Base-by-base conservation (phyloP, 768 basidiomycete species). In the Asterophora parasitica region DNA sequence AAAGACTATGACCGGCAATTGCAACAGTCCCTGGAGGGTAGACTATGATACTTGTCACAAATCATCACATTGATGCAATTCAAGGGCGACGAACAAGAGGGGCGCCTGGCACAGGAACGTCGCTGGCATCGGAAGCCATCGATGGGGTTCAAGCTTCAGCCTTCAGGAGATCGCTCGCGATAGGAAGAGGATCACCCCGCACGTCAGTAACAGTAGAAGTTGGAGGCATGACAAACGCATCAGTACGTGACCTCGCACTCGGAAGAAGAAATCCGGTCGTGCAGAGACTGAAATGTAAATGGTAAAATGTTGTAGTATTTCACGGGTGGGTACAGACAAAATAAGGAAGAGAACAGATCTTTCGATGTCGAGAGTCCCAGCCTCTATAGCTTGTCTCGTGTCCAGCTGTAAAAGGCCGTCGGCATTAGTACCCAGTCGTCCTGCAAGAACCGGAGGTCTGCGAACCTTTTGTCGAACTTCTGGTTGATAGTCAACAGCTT, bases 391-490 rank as follows among this genome's bases (percentile, higher is more conserved):
- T 77, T 87, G 61, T 82, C 83, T 53, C 89, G 80, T 48, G 76
- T 68, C 87, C 88, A 91, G 61, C 88, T 92, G 58, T 3, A 42
- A 23, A 42, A 43, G 28, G 19, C 16, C n/a, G 26, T 53, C 26
- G 39, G 40, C 32, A 26, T 52, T 31, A 48, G 50, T 36, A 31
- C 8, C 6, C 23, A 48, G 41, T 42, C 43, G 36, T 56, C 27
- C 35, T 31, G 8, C n/a, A 31, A 36, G 13, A 15, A 45, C n/a
- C 7, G 39, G 1, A 42, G 8, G 15, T 17, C n/a, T 17, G 64
- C 81, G 46, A 39, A 85, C 89, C 74, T 80, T 72, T 82, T 85
- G 7, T 83, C 76, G 57, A 91, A 89, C 57, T 79, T 83, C 62
- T 85, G 82, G 70, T 83, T 81, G 32, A 88, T 77, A 36, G 75